Evolutionary conservation across 208 protist genomes (phyloP).

Genomic region (Naegleria gruberi): DNA sequence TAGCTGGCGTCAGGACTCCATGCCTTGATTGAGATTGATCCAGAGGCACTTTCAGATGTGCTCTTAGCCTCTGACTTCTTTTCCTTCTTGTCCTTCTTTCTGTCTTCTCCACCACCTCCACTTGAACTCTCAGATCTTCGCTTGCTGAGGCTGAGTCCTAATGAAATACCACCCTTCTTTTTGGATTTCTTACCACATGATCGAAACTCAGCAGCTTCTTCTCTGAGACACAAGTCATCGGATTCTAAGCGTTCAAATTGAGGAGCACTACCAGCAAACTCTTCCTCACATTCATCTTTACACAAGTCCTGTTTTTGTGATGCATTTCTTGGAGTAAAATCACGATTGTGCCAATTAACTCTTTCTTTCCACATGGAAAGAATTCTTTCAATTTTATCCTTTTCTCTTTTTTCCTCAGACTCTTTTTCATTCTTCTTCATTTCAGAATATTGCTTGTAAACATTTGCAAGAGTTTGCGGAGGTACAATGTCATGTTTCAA

Average conservation of each 20-base stretch:
- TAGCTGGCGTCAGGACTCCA: neutral
- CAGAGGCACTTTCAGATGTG: neutral
- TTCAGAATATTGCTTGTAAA: neutral
- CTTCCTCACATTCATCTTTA: no score
- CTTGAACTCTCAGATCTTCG: no score
- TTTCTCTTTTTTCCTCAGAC: neutral
- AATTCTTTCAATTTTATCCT: neutral
- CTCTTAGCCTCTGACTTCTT: neutral
- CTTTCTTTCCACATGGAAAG: neutral
- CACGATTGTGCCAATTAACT: neutral
- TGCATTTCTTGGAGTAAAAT: neutral
- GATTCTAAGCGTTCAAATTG: no score
- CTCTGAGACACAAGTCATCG: no score
- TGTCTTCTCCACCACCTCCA: neutral
- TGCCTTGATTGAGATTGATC: neutral
- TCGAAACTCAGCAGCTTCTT: no score
- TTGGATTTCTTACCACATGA: no score
- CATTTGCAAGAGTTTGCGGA: neutral
- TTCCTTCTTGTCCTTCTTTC: neutral
- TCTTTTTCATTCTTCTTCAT: neutral
- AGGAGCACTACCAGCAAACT: no score
- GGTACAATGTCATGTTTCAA: constrained; percentile 5
- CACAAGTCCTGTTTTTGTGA: no score
- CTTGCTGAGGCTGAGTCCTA: no score
- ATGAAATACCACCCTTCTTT: no score